Percentiles rank a stretch among this genome's conserved stretches.
Evolutionary conservation across 192 early-diverging fungal species (phyloP).

Genomic region (Coemansia sp.): DNA sequence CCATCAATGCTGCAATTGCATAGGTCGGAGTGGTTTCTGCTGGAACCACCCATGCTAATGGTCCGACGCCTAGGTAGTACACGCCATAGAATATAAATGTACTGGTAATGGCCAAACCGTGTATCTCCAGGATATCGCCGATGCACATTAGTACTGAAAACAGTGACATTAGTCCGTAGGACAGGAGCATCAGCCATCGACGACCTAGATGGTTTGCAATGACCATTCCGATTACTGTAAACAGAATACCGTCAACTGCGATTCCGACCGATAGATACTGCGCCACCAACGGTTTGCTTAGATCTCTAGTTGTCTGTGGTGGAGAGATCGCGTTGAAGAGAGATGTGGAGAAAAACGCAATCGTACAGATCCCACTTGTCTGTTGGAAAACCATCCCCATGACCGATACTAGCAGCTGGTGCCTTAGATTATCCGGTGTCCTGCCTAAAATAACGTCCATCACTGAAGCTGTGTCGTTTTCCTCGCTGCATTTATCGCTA

Average conservation of each 20-base stretch:
- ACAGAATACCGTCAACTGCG: constrained; percentile 18
- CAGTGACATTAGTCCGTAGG: constrained; percentile 58
- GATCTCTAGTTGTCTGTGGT: background rate
- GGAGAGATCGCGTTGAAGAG: constrained; percentile 54
- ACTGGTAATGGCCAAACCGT: constrained; percentile 55
- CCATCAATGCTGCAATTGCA: constrained; percentile 62
- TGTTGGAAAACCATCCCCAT: constrained; percentile 72
- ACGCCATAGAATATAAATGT: constrained; percentile 67
- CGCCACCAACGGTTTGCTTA: constrained; percentile 21
- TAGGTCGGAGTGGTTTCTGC: constrained; percentile 75
- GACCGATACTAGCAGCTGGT: constrained; percentile 61
- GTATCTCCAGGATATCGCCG: constrained; percentile 53
- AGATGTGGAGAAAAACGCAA: constrained; percentile 75
- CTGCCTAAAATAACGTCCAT: no score
- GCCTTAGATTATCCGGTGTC: constrained; percentile 58
- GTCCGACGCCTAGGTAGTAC: constrained; percentile 74
- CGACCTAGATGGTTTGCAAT: constrained; percentile 69
- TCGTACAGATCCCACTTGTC: constrained; percentile 75
- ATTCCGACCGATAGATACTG: constrained; percentile 36
- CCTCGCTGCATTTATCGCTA: no score
- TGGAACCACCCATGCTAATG: constrained; percentile 73
- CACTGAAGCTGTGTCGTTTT: constrained; percentile 29
- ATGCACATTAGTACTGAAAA: constrained; percentile 61
- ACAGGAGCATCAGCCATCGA: constrained; percentile 63
- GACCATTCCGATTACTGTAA: constrained; percentile 26